These are phyloP conservation scores for Trichoderma guizhouense DNA, from an alignment of 2,329 filamentous ascomycete genomes.

Conservation along the genomic window DNA sequence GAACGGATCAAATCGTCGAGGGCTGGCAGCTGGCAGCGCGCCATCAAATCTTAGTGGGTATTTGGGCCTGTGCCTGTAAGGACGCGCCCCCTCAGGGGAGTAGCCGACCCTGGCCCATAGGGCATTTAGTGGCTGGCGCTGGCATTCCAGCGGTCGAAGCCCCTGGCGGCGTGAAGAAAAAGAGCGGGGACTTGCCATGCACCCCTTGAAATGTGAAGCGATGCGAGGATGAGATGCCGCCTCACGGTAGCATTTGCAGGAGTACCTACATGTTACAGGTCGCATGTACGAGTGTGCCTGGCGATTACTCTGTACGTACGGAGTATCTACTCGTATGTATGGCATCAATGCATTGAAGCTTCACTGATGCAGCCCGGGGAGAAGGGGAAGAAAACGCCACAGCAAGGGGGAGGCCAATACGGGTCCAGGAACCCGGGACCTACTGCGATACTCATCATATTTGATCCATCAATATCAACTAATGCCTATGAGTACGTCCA, in stretches of 20 bases:
- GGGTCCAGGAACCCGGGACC: neutral
- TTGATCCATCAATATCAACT: neutral
- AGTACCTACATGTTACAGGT: neutral
- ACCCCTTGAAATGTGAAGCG: neutral
- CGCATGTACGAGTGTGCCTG: neutral
- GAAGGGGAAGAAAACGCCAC: neutral
- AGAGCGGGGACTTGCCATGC: neutral
- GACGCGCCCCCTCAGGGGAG: neutral
- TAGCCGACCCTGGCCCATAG: neutral
- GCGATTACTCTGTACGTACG: neutral
- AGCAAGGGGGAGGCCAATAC: neutral
- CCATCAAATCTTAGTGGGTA: slow-evolving; percentile 9
- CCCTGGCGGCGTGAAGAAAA: neutral
- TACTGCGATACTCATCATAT: neutral
- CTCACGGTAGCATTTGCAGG: neutral
- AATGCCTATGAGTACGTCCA: neutral
- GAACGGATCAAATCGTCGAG: neutral
- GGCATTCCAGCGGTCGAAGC: slow-evolving; percentile 8
- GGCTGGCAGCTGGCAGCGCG: neutral
- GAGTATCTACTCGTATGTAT: neutral
- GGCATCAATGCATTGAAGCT: neutral
- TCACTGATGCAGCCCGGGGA: neutral
- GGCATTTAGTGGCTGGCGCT: neutral
- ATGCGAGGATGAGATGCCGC: slow-evolving; percentile 5
- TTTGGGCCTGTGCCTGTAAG: neutral